Base-by-base conservation (phyloP, 1,284 basidiomycete genomes). In the Fomes fomentarius region DNA sequence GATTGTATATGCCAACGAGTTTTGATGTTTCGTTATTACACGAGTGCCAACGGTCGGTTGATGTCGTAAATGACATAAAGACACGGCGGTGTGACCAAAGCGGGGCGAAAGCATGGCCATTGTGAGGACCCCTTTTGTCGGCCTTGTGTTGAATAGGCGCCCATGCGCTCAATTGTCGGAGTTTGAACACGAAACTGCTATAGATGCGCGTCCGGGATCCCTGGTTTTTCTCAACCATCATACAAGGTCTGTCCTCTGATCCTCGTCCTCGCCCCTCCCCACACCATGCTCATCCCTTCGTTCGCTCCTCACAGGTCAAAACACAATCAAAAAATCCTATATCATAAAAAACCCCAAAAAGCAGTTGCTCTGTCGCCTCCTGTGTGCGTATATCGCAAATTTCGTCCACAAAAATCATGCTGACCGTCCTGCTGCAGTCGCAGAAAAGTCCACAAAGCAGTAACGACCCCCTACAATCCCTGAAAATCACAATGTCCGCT, bases 401-500 rank as follows among this genome's bases (percentile, higher is more conserved):
- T 47, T 60, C 57, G 41, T 59, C 59, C 56, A 57, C 58, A 39
- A 47, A 42, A 62, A 52, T 34, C 52, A 31, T 57, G 66, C 64
- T 62, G 60, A 51, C 50, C 56, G 58, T 51, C 52, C 37, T 61
- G 39, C 57, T 41, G 1, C 69, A 83, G 79, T 82, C 76, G 72
- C 76, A 86, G 82, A 89, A 88, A 90, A 89, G 78, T 78, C 73
- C 78, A 83, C 79, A 88, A 88, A 89, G 84, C 87, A 90, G 88
- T 91, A 91, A 91, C 89, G 89, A 90, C 85, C 83, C 71, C 74
- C 64, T 69, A 74, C 72, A 74, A 79, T 75, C 71, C 71, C 65
- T 63, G 74, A 73, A 80, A 71, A 46, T 46, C 59, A 71, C 68
- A 66, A 90, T 91, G 87, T 85, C 88, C 71, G 80, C 85, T 24